Evolutionary conservation across 768 basidiomycete genomes (phyloP).

Genomic region (Dentipellis fragilis): DNA sequence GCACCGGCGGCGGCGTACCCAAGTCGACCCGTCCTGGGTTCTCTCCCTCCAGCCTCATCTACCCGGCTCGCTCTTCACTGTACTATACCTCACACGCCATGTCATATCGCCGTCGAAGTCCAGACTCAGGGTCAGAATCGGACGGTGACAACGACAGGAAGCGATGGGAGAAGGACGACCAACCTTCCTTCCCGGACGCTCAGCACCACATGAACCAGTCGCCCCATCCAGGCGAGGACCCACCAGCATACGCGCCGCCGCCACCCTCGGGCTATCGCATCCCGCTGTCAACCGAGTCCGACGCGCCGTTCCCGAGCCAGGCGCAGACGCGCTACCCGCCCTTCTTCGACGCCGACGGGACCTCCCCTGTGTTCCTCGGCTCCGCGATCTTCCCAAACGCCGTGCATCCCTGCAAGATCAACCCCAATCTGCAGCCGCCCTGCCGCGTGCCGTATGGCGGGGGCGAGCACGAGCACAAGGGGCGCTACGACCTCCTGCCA

Average conservation of each 20-base stretch:
- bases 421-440: constrained; percentile 39
- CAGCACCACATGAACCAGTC: neutral
- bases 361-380: constrained; percentile 57
- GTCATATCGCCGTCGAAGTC: no score
- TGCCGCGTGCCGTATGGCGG: constrained; percentile 58
- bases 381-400: constrained; percentile 56
- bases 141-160: no score
- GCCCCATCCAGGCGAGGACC: neutral
- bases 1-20: neutral
- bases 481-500: constrained; percentile 68
- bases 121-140: no score
- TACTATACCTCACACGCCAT: no score
- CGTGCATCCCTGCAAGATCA: constrained; percentile 81
- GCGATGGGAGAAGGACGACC: neutral
- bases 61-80: no score
- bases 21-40: no score
- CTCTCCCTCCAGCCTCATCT: no score
- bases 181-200: neutral
- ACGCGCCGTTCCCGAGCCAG: constrained; percentile 33
- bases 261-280: constrained; percentile 64
- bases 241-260: neutral
- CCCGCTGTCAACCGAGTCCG: constrained; percentile 30
- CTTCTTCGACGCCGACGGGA: constrained; percentile 46
- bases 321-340: constrained; percentile 39
- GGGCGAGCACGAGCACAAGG: constrained; percentile 45